phyloP scores from a whole-genome alignment of 108 stramenopile species.

The Aurantiochytrium sp. region DNA sequence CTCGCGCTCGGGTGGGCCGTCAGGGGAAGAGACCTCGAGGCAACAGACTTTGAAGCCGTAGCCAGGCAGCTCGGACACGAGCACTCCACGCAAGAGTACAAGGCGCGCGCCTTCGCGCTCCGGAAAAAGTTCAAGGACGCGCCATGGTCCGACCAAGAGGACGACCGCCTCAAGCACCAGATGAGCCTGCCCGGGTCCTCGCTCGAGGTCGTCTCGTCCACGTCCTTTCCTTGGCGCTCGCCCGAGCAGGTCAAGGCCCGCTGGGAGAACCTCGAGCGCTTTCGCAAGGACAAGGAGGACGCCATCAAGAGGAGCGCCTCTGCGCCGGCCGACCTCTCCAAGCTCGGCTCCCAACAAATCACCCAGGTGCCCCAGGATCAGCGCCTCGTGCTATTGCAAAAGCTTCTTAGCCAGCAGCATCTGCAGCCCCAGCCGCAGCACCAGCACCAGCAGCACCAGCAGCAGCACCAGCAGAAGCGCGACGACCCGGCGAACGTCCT shows the following conservation, averaged over 20 bases:
- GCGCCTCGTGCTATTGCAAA: neutral
- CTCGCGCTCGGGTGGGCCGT: neutral
- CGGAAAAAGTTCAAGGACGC: neutral
- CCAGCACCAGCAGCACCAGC: neutral
- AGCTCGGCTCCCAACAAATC: neutral
- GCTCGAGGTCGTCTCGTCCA: neutral
- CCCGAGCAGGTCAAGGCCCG: neutral
- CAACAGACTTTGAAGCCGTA: neutral
- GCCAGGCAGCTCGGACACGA: neutral
- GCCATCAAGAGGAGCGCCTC: neutral
- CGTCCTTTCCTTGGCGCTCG: neutral
- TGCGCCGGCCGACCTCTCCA: too few relatives aligned
- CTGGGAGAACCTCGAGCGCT: neutral
- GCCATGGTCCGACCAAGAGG: neutral
- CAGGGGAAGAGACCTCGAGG: neutral
- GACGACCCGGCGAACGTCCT: neutral
- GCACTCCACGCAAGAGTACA: neutral
- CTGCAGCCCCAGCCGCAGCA: neutral
- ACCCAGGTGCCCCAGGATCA: neutral
- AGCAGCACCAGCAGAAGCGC: neutral
- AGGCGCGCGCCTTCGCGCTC: neutral
- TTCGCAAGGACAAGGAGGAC: neutral
- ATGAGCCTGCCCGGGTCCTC: neutral
- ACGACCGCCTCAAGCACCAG: neutral
- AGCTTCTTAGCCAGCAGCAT: neutral